phyloP scores from a whole-genome alignment of 2,329 filamentous ascomycete species.

The Xylaria sp. region DNA sequence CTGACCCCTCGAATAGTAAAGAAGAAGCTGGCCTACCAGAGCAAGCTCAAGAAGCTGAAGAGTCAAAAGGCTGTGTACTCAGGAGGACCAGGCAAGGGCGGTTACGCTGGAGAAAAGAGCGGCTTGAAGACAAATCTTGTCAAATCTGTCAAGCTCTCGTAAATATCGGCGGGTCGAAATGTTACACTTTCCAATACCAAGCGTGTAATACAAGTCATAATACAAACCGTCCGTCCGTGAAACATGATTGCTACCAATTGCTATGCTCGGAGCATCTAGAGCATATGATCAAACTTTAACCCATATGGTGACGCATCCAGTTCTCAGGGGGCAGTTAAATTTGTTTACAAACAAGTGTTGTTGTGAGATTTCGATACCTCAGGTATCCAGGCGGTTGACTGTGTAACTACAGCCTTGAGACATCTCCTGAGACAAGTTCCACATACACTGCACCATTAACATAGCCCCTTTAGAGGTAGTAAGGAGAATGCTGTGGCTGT shows the following conservation, averaged over 20 bases:
- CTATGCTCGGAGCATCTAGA: background rate
- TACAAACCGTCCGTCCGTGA: background rate
- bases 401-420: background rate
- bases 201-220: conserved; percentile 3
- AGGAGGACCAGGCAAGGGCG: conserved; percentile 82
- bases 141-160: conserved; percentile 84
- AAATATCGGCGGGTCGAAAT: conserved; percentile 5
- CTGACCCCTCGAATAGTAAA: conserved; percentile 58
- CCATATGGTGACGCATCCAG: background rate
- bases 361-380: background rate
- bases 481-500: background rate
- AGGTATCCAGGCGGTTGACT: background rate
- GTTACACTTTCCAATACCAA: background rate
- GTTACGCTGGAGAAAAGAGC: conserved; percentile 90
- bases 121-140: conserved; percentile 95
- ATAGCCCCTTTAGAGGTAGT: background rate
- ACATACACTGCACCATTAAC: background rate
- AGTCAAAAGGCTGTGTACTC: conserved; percentile 88
- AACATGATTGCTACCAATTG: background rate
- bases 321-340: background rate
- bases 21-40: conserved; percentile 96
- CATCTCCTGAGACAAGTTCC: background rate
- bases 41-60: conserved; percentile 96
- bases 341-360: background rate
- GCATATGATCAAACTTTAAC: too few species aligned